phyloP scores from a whole-genome alignment of 2,329 filamentous ascomycete species.

The Endothia cerciana region DNA sequence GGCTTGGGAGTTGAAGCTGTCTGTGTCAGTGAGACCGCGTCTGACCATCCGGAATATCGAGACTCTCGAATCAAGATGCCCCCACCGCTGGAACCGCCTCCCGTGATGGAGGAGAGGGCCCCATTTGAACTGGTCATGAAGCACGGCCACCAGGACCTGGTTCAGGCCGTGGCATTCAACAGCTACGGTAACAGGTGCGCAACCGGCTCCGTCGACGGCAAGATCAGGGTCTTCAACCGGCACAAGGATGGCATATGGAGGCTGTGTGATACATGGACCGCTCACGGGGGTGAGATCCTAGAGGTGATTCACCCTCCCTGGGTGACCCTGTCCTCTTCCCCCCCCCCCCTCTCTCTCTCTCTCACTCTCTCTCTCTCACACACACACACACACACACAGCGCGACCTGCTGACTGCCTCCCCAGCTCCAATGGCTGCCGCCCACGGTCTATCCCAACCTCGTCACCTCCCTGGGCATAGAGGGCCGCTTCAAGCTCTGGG shows the following conservation, averaged over 20 bases:
- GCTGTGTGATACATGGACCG: conserved; percentile 84
- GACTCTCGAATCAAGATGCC: conserved; percentile 31
- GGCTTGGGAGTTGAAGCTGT: neutral
- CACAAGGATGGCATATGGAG: conserved; percentile 79
- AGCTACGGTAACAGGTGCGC: conserved; percentile 90
- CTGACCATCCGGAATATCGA: neutral
- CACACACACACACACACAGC: neutral
- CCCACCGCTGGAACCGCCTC: conserved; percentile 36
- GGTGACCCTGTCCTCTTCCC: neutral
- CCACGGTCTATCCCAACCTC: conserved; percentile 83
- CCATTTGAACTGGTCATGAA: conserved; percentile 65
- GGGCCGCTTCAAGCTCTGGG: conserved; percentile 89
- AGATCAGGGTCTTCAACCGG: conserved; percentile 87
- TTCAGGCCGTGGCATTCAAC: conserved; percentile 87
- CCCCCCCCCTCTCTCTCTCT: neutral
- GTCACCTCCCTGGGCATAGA: conserved; percentile 89
- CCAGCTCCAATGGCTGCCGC: conserved; percentile 90
- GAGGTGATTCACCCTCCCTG: conserved; percentile 64
- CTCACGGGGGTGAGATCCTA: conserved; percentile 86
- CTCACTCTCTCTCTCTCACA: neutral
- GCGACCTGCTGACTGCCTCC: conserved; percentile 30
- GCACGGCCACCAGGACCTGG: conserved; percentile 78
- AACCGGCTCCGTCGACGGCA: conserved; percentile 89
- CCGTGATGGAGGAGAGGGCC: conserved; percentile 47
- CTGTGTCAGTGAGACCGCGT: neutral